These are phyloP conservation scores for Psophocarpus tetragonolobus DNA, from an alignment of 306 rosid species.

Conservation along the genomic window DNA sequence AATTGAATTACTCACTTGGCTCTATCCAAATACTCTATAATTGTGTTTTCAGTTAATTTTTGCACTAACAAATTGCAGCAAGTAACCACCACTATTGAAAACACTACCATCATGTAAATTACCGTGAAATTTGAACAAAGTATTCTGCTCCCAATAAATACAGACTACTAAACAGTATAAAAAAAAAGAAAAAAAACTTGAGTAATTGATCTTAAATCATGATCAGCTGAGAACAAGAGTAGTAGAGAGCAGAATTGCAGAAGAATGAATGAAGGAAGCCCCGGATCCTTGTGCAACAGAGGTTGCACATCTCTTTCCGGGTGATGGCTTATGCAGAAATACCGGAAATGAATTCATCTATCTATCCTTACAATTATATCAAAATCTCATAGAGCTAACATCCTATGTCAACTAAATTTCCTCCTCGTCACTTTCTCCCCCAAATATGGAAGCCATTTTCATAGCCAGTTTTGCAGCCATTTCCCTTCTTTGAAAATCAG, in stretches of 20 bases:
- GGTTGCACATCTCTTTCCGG: slow-evolving; percentile 13
- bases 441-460: slow-evolving; percentile 90
- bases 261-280: background rate
- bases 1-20: no score
- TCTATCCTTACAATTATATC: background rate
- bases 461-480: slow-evolving; percentile 85
- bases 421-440: slow-evolving; percentile 75
- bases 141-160: slow-evolving; percentile 2
- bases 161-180: background rate
- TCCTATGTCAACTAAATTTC: slow-evolving; percentile 37
- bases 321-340: background rate
- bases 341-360: background rate
- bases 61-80: slow-evolving; percentile 9
- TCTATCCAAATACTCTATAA: background rate
- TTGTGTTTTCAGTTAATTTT: background rate
- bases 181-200: no score
- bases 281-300: background rate
- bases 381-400: slow-evolving; percentile 14
- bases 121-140: background rate
- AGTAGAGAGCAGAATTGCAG: background rate
- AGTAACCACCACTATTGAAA: background rate
- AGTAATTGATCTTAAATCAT: slow-evolving; percentile 20
- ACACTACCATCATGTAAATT: background rate
- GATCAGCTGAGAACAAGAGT: background rate
- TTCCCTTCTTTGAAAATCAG: slow-evolving; percentile 85